Evolutionary conservation across 345 rosid species (phyloP).

Genomic region (Populus deltoides): DNA sequence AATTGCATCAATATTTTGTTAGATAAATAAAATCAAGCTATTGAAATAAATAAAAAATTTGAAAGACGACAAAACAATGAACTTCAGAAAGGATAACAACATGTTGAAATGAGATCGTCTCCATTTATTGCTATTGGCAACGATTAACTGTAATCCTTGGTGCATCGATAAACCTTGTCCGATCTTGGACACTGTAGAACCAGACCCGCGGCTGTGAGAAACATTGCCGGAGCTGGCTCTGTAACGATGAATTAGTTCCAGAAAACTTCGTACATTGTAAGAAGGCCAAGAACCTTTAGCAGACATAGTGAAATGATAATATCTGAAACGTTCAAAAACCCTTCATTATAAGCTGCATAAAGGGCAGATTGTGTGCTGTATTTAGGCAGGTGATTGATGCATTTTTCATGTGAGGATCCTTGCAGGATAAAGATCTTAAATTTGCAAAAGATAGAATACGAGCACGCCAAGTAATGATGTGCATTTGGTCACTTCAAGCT

Average conservation of each 20-base stretch:
- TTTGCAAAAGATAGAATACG: too few relatives aligned
- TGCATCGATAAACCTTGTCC: slow-evolving; percentile 15
- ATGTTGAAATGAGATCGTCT: slow-evolving; percentile 2
- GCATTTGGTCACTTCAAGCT: too few relatives aligned
- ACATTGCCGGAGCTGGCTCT: neutral
- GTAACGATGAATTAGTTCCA: neutral
- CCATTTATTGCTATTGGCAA: neutral
- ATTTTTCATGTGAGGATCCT: neutral
- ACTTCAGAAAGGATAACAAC: neutral
- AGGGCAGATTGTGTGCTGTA: neutral
- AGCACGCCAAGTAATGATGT: neutral
- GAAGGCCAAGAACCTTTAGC: neutral
- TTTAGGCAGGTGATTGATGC: too few relatives aligned
- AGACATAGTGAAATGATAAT: neutral
- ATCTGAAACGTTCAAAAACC: neutral
- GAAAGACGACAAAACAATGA: neutral
- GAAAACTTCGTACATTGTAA: slow-evolving; percentile 9
- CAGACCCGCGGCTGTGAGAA: neutral
- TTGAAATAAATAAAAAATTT: too few relatives aligned
- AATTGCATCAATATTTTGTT: neutral
- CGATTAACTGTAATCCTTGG: slow-evolving; percentile 19
- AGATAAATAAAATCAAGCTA: neutral
- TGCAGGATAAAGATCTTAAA: neutral
- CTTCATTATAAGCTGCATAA: neutral
- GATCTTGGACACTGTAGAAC: neutral